phyloP scores from a whole-genome alignment of 345 rosid species.

The Erucastrum elatum region DNA sequence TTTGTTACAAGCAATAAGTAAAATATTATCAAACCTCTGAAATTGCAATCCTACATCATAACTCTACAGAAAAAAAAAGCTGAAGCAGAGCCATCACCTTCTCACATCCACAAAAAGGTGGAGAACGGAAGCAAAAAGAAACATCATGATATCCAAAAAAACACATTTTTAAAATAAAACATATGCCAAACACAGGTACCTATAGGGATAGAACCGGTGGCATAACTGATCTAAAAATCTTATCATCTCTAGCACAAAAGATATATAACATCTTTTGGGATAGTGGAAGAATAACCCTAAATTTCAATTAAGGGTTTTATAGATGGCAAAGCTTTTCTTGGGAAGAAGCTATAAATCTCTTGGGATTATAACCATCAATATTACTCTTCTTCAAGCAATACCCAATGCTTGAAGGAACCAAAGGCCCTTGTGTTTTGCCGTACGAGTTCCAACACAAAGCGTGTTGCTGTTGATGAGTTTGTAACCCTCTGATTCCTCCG shows the following conservation, averaged over 20 bases:
- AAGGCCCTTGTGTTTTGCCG: conserved; percentile 68
- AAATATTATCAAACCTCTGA: conserved; percentile 8
- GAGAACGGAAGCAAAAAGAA: conserved; percentile 48
- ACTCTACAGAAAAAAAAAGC: not conserved
- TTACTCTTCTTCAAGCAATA: conserved; percentile 60
- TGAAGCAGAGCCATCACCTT: conserved; percentile 50
- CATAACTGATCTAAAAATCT: not conserved
- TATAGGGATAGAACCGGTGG: conserved; percentile 11
- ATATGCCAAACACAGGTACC: conserved; percentile 7
- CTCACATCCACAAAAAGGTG: conserved; percentile 43
- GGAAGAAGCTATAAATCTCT: conserved; percentile 45
- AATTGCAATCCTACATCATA: conserved; percentile 20
- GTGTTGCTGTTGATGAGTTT: conserved; percentile 42
- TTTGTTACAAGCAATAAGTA: conserved; percentile 6
- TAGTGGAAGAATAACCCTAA: not conserved
- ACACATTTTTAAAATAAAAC: not conserved
- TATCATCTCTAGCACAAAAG: not conserved
- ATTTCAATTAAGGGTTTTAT: not conserved
- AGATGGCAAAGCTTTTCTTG: conserved; percentile 52
- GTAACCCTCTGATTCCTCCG: conserved; percentile 30
- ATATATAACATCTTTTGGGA: not conserved
- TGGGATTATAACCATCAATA: conserved; percentile 38
- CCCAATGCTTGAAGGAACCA: conserved; percentile 81
- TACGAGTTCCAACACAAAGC: conserved; percentile 82
- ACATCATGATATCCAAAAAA: not conserved